Evolutionary conservation across 495 filamentous ascomycete genomes (phyloP).

Genomic region (Aspergillus cavernicola): DNA sequence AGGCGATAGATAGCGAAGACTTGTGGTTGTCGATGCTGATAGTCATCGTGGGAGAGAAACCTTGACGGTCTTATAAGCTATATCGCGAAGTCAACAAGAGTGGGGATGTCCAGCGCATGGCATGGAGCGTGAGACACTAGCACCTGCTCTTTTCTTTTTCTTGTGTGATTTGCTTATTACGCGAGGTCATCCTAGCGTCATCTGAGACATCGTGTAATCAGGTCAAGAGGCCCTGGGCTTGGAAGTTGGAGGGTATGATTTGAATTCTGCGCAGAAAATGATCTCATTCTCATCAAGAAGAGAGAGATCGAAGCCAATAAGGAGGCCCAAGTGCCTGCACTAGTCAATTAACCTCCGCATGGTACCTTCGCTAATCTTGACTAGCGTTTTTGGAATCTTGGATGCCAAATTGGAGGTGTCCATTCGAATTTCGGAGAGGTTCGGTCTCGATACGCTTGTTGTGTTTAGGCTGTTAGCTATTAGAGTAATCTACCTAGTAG

Average conservation of each 20-base stretch:
- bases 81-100: slow-evolving; percentile 7
- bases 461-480: too few species aligned
- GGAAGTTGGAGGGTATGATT: slow-evolving; percentile 13
- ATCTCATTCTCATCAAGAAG: slow-evolving; percentile 10
- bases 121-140: slow-evolving; percentile 5
- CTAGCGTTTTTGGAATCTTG: not conserved
- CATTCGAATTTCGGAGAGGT: not conserved
- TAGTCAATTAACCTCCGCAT: slow-evolving; percentile 10
- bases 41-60: slow-evolving; percentile 13
- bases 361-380: not conserved
- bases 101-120: slow-evolving; percentile 18
- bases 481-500: too few species aligned
- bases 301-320: too few species aligned
- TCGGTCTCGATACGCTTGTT: not conserved
- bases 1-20: not conserved
- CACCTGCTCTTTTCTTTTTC: slow-evolving; percentile 13
- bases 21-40: slow-evolving; percentile 1
- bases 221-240: not conserved
- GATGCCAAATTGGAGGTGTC: not conserved
- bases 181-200: slow-evolving; percentile 3
- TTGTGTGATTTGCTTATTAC: slow-evolving; percentile 1
- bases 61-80: slow-evolving; percentile 20
- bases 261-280: slow-evolving; percentile 20
- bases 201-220: not conserved
- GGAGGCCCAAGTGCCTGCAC: not conserved